phyloP scores from a whole-genome alignment of 2,329 filamentous ascomycete genomes.

The Aspergillus sp. region DNA sequence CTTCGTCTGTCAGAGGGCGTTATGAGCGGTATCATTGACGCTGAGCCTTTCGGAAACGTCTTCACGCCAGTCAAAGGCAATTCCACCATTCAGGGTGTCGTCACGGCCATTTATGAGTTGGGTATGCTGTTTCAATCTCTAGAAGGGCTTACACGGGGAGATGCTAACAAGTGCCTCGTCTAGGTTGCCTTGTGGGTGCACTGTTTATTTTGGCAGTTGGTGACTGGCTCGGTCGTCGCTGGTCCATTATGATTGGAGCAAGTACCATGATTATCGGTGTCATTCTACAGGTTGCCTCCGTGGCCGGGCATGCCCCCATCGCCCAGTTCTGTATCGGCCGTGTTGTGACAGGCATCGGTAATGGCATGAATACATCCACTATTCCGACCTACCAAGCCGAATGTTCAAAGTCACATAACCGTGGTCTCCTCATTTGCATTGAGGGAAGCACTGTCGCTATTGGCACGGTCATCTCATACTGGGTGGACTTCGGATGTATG shows the following conservation, averaged over 20 bases:
- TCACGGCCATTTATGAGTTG: conserved; percentile 45
- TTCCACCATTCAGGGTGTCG: conserved; percentile 41
- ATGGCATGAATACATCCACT: conserved; percentile 44
- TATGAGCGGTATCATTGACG: background rate
- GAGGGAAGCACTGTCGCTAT: conserved; percentile 38
- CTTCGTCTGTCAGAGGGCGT: background rate
- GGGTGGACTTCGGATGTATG: conserved; percentile 17
- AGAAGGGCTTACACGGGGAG: background rate
- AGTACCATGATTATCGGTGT: conserved; percentile 35
- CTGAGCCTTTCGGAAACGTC: conserved; percentile 7
- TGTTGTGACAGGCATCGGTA: conserved; percentile 42
- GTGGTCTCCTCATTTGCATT: conserved; percentile 51
- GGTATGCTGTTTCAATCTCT: conserved; percentile 14
- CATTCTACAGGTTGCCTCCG: conserved; percentile 11
- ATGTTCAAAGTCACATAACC: conserved; percentile 43
- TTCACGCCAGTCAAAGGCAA: conserved; percentile 18
- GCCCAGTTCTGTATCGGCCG: conserved; percentile 44
- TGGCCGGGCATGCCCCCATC: conserved; percentile 24
- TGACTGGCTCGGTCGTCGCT: conserved; percentile 20
- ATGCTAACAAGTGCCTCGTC: background rate
- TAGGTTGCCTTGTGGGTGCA: background rate
- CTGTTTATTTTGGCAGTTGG: conserved; percentile 5
- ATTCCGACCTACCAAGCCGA: conserved; percentile 44
- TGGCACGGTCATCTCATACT: conserved; percentile 21
- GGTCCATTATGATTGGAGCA: conserved; percentile 46